phyloP scores from a whole-genome alignment of 208 protist genomes.

The Wallacemonas sp. region DNA sequence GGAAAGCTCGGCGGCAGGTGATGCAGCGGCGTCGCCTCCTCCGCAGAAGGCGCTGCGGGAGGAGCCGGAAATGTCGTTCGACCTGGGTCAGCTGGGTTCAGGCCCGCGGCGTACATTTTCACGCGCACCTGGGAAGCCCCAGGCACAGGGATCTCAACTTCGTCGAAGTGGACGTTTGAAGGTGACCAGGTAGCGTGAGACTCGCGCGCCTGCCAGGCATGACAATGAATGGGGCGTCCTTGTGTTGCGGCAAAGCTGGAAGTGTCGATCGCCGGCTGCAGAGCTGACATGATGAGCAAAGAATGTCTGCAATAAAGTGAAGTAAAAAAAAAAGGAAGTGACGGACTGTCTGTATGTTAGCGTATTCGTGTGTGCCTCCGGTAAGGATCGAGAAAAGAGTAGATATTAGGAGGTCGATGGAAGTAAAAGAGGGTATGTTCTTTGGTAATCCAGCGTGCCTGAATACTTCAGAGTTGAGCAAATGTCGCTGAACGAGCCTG shows the following conservation, averaged over 20 bases:
- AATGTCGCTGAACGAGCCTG: too few relatives aligned
- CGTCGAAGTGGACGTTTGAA: conserved; percentile 28
- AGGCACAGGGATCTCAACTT: conserved; percentile 48
- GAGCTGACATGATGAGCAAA: neutral
- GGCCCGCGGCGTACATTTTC: conserved; percentile 63
- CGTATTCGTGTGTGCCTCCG: neutral
- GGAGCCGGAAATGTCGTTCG: conserved; percentile 23
- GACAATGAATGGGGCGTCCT: conserved; percentile 34
- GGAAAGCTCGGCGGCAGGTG: conserved; percentile 29
- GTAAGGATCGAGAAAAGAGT: neutral
- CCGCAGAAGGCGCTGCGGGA: neutral
- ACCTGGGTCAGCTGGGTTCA: conserved; percentile 61
- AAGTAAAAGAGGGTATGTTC: too few relatives aligned
- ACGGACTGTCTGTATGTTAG: neutral
- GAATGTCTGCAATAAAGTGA: neutral
- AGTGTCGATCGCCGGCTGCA: neutral
- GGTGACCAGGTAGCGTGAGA: conserved; percentile 25
- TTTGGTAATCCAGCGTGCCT: too few relatives aligned
- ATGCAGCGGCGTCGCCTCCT: neutral
- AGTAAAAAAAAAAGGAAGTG: neutral
- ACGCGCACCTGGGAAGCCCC: conserved; percentile 53
- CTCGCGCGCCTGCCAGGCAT: conserved; percentile 31
- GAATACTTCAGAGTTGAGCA: too few relatives aligned
- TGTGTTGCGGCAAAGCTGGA: conserved; percentile 16
- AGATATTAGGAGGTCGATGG: too few relatives aligned